A percentile compares a stretch with the other conserved stretches of the same genome.
Evolutionary conservation across 2,329 filamentous ascomycete genomes (phyloP).

Genomic region (Colletotrichum tropicale): DNA sequence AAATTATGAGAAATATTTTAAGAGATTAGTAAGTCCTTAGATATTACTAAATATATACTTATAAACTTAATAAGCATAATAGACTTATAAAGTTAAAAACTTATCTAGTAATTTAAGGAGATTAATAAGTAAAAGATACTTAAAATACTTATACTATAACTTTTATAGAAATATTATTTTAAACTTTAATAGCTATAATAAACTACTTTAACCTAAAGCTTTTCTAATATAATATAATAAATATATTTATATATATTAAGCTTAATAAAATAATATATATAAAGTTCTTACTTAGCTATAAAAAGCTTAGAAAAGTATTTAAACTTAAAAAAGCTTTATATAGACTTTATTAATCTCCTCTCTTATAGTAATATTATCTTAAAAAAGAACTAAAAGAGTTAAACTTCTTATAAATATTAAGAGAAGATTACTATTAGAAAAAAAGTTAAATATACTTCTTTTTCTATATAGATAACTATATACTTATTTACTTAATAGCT

Average conservation of each 20-base stretch:
- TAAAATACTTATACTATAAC: neutral
- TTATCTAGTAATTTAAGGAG: neutral
- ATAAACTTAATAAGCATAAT: neutral
- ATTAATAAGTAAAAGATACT: neutral
- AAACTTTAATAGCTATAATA: neutral
- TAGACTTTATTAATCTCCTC: neutral
- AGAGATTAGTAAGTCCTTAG: neutral
- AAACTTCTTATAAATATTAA: too few species aligned
- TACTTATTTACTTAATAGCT: too few species aligned
- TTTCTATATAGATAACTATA: too few species aligned
- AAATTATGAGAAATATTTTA: neutral
- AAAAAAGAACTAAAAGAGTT: neutral
- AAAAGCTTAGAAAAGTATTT: neutral
- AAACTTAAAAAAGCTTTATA: neutral
- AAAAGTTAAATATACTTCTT: too few species aligned
- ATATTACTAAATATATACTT: neutral
- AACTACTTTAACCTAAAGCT: neutral
- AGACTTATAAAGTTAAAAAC: neutral
- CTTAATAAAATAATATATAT: neutral
- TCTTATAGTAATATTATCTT: neutral
- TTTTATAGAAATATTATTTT: neutral
- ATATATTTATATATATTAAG: neutral
- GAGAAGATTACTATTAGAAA: too few species aligned
- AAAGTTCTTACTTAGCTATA: neutral
- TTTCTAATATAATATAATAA: neutral